Evolutionary conservation across 2,329 filamentous ascomycete species (phyloP).

Genomic region (Pseudopithomyces chartarum): DNA sequence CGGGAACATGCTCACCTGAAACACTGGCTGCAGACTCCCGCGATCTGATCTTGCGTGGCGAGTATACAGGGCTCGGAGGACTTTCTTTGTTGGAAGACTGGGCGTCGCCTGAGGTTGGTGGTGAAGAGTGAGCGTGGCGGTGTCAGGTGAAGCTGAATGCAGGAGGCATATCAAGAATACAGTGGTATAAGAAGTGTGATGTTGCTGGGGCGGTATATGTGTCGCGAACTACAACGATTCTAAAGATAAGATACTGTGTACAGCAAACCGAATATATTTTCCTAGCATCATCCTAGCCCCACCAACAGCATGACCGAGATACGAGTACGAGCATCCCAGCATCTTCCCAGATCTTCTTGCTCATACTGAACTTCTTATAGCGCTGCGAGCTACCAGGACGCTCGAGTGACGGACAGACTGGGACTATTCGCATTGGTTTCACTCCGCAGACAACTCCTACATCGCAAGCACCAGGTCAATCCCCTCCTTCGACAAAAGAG

Average conservation of each 20-base stretch:
- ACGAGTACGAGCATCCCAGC: neutral
- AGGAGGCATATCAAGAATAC: no score
- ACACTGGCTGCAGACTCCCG: conserved; percentile 1
- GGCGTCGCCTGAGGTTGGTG: conserved; percentile 3
- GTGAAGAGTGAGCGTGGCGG: neutral
- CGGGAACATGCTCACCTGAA: conserved; percentile 8
- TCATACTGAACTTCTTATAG: neutral
- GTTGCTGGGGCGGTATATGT: neutral
- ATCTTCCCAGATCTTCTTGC: neutral
- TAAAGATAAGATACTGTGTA: no score
- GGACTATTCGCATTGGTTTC: neutral
- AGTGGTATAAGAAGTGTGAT: neutral
- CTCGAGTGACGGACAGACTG: neutral
- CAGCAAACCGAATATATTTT: neutral
- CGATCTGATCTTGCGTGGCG: neutral
- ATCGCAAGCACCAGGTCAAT: neutral
- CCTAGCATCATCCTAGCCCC: neutral
- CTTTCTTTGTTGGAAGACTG: neutral
- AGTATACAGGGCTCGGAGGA: neutral
- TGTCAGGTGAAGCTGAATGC: conserved; percentile 8
- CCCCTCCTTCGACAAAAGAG: neutral
- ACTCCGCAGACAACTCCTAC: neutral
- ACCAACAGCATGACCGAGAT: neutral
- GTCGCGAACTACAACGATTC: no score
- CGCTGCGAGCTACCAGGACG: neutral